Base-by-base conservation (phyloP, 129 eudicot species). In the Escallonia rubra region DNA sequence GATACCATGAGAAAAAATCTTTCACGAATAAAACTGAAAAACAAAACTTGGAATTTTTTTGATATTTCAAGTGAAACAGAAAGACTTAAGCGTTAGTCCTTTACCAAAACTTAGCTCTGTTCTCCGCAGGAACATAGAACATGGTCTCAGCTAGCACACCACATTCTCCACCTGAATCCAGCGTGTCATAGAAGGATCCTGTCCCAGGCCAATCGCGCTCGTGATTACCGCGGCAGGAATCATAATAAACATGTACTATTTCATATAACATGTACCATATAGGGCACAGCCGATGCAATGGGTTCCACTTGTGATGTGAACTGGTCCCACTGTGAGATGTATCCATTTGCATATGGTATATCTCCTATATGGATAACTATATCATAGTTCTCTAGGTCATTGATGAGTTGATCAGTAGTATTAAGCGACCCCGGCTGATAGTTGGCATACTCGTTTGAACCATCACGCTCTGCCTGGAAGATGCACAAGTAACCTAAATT, bases 381-480 rank as follows among this genome's bases (percentile, higher is more conserved):
- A 79, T 91, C 98, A 64, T 75, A 73, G 75, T 91, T 83, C 41
- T 88, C 67, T 10, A 91, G 76, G 72, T 91, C 98, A 41, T 82
- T 78, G 69, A 85, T 73, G 59, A 91, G 77, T 69, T 83, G 95
- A 72, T 91, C 96, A 0, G 98, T 86, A 11, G 98, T 91, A 60
- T 85, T 91, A 6, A 91, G 82, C 50, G 98, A 81, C 42, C 98
- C 98, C n/a, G 98, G 98, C 65, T 91, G 96, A 80, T 92, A 92
- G 75, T 78, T 68, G 66, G 77, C 79, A 57, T 83, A 92, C 74
- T 88, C 98, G 40, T 88, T 92, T 45, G 98, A 92, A 5, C 98
- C 98, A 80, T 92, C 98, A 41, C 91, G 89, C 76, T 92, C 98
- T 1, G 89, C 98, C 97, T 91, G 85, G 60, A 80, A 66, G 15